Evolutionary conservation across 352 stramenopile genomes (phyloP).

Genomic region (Phytophthora vignae): DNA sequence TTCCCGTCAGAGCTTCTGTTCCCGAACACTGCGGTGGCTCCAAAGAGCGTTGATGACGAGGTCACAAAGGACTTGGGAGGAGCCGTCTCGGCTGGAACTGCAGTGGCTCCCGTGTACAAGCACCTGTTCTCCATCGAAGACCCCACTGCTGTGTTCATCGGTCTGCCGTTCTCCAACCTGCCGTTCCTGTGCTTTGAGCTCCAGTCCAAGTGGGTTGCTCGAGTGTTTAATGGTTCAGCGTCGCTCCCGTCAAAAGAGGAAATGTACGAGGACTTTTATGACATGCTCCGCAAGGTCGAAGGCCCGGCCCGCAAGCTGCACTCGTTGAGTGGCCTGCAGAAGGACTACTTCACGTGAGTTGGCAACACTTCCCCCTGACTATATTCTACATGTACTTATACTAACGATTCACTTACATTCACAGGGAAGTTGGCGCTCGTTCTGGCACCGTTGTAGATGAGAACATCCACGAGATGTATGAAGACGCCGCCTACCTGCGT

Average conservation of each 20-base stretch:
- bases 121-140: constrained; percentile 76
- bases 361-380: neutral
- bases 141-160: constrained; percentile 69
- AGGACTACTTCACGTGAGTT: constrained; percentile 53
- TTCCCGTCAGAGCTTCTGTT: constrained; percentile 53
- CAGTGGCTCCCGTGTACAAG: constrained; percentile 74
- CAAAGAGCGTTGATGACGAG: constrained; percentile 26
- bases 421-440: constrained; percentile 39
- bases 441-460: constrained; percentile 46
- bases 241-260: constrained; percentile 59
- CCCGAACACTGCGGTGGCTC: constrained; percentile 17
- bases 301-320: constrained; percentile 65
- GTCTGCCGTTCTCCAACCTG: constrained; percentile 71
- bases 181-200: constrained; percentile 79
- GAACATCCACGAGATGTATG: constrained; percentile 67
- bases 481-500: constrained; percentile 60
- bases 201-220: constrained; percentile 65
- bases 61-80: constrained; percentile 34
- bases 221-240: constrained; percentile 48
- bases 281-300: constrained; percentile 42
- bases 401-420: constrained; percentile 11
- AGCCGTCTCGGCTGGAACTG: constrained; percentile 29
- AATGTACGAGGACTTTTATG: constrained; percentile 68
- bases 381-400: neutral
- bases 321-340: constrained; percentile 50